Percentiles rank a stretch among this genome's conserved stretches.
Conservation (phyloP, 768 basidiomycete species). For the Lactarius quietus region DNA sequence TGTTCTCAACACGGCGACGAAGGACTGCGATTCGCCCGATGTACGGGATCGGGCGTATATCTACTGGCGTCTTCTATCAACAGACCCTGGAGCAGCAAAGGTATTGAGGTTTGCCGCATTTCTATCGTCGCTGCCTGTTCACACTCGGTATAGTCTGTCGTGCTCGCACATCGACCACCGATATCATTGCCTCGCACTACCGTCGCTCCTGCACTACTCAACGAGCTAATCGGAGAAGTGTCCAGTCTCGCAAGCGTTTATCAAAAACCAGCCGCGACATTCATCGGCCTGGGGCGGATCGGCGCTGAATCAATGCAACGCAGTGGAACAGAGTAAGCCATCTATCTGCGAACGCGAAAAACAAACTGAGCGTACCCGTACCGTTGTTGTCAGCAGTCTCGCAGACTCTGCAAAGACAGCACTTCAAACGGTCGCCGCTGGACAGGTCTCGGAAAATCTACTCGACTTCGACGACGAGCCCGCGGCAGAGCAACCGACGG, state of each 20-base stretch:
- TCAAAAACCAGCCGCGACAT: constrained; percentile 95
- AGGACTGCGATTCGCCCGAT: constrained; percentile 95
- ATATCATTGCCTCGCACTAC: constrained; percentile 92
- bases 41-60: constrained; percentile 97
- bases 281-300: constrained; percentile 87
- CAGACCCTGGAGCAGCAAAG: constrained; percentile 94
- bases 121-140: not conserved
- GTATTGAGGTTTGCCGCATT: constrained; percentile 38
- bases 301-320: constrained; percentile 75
- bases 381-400: constrained; percentile 38
- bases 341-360: not conserved
- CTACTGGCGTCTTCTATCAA: constrained; percentile 93
- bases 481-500: constrained; percentile 60
- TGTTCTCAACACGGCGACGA: constrained; percentile 92
- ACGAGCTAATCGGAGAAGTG: constrained; percentile 89
- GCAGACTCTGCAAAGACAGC: constrained; percentile 77
- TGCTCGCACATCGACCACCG: constrained; percentile 87
- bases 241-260: constrained; percentile 91
- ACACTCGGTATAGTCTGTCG: constrained; percentile 61
- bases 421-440: constrained; percentile 85
- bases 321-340: constrained; percentile 56
- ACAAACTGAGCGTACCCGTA: constrained; percentile 13
- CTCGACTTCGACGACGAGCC: constrained; percentile 87
- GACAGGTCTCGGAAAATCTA: constrained; percentile 91
- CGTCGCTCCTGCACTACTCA: constrained; percentile 79